Base-by-base conservation (phyloP, 805 yeast species). In the Candida xiaguanensis region DNA sequence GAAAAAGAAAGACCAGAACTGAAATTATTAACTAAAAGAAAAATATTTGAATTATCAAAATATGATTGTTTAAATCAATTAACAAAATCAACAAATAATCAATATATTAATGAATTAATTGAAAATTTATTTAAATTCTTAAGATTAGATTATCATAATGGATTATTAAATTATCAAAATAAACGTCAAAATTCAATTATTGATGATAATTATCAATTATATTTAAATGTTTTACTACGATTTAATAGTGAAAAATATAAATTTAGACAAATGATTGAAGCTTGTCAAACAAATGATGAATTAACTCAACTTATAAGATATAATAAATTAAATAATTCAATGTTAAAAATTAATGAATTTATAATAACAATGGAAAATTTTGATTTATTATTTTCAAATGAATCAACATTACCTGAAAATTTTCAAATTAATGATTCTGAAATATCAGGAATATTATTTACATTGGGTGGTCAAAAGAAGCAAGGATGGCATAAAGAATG, bases 401-500 rank as follows among this genome's bases (percentile, higher is more conserved):
- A 34, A 11, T 11, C 11, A 13, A 38, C 37, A 7, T 19, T 34
- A 12, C 41, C 42, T 14, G 31, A 38, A 28, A 20, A 18, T 25
- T 35, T 32, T 19, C 38, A 38, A 22, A 23, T 32, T 14, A 32
- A 39, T 14, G 63, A 57, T 32, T 52, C 64, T 5, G 65, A 61
- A 31, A 56, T 60, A 39, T 52, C 65, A 5, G 85, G 84, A 1
- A 68, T 78, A 9, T 53, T 80, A n/a, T 78, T 74, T 50, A 69
- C 77, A 2, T 61, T 75, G 26, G 80, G 81, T 0, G 83, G 82
- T 0, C 78, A 75, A 41, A 78, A 80, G 0, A 75, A 75, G 43
- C 75, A 67, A 16, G 82, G 84, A 3, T 89, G 96, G 96, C 95
- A 87, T 57, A 87, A 86, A 51, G 89, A 83, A 56, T 85, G 95